These are phyloP conservation scores for Allium fistulosum DNA, from an alignment of 106 monocot genomes.

Conservation along the genomic window DNA sequence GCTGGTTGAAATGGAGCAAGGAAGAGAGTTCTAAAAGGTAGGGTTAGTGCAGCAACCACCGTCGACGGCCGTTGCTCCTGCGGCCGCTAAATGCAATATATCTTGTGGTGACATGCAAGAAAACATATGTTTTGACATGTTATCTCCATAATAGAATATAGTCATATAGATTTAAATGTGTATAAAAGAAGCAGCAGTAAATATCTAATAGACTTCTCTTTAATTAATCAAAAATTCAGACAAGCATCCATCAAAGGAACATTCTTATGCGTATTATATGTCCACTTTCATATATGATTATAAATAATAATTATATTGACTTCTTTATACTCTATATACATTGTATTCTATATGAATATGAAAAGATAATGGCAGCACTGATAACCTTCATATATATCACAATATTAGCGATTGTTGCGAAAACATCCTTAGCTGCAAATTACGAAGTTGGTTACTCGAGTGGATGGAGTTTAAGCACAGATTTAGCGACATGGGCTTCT, in stretches of 20 bases:
- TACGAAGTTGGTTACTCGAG: background rate
- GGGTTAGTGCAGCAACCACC: too few species aligned
- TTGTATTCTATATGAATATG: too few species aligned
- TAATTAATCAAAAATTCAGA: background rate
- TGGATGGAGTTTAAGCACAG: background rate
- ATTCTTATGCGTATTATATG: background rate
- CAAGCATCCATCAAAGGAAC: background rate
- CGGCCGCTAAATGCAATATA: too few species aligned
- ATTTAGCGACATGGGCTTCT: conserved; percentile 1
- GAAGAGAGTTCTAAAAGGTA: too few species aligned
- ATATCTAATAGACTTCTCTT: too few species aligned
- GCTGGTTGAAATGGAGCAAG: too few species aligned
- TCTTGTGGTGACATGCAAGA: too few species aligned
- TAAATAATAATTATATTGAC: background rate
- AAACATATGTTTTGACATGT: too few species aligned
- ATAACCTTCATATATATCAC: background rate
- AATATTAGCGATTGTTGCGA: background rate
- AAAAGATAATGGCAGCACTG: background rate
- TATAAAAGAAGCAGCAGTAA: too few species aligned
- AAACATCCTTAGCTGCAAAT: background rate
- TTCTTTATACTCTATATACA: background rate
- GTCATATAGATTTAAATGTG: too few species aligned
- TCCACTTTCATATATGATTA: background rate
- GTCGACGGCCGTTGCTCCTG: too few species aligned
- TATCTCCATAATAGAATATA: too few species aligned